Percentiles rank a stretch among this genome's conserved stretches.
Evolutionary conservation across 495 filamentous ascomycete genomes (phyloP).

Genomic region (Neurospora sp.): DNA sequence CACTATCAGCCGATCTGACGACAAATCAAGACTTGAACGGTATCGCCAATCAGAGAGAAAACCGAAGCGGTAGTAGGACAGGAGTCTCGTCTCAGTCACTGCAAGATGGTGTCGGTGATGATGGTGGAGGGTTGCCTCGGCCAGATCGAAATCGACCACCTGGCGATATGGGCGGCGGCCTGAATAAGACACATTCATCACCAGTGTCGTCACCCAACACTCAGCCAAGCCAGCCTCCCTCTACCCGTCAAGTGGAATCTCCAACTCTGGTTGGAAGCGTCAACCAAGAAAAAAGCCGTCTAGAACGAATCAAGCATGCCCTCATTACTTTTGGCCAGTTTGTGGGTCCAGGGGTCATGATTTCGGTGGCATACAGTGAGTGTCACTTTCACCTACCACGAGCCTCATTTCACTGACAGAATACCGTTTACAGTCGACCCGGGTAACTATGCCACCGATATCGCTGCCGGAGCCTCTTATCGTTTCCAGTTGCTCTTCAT

Average conservation of each 20-base stretch:
- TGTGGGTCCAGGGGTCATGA: constrained; percentile 77
- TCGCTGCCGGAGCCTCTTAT: constrained; percentile 58
- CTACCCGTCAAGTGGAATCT: neutral
- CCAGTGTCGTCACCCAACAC: neutral
- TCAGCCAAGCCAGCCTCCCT: neutral
- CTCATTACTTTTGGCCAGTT: constrained; percentile 62
- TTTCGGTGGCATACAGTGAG: constrained; percentile 56
- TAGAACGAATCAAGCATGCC: constrained; percentile 21
- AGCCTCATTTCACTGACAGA: constrained; percentile 10
- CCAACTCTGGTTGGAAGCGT: neutral
- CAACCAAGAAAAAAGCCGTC: neutral
- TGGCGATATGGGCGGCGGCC: neutral
- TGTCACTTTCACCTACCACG: constrained; percentile 5
- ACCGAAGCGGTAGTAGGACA: neutral
- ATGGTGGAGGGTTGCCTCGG: neutral
- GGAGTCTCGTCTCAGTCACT: neutral
- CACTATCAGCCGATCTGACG: constrained; percentile 42
- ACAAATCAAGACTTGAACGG: constrained; percentile 49
- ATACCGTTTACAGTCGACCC: constrained; percentile 51
- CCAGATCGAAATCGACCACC: neutral
- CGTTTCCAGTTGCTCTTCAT: constrained; percentile 67
- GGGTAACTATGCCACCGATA: constrained; percentile 79
- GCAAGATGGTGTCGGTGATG: neutral
- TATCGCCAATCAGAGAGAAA: constrained; percentile 41
- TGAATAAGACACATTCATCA: neutral